These are phyloP conservation scores for Erythrobasidium hasegawianum DNA, from an alignment of 1,284 basidiomycete species.

Conservation along the genomic window DNA sequence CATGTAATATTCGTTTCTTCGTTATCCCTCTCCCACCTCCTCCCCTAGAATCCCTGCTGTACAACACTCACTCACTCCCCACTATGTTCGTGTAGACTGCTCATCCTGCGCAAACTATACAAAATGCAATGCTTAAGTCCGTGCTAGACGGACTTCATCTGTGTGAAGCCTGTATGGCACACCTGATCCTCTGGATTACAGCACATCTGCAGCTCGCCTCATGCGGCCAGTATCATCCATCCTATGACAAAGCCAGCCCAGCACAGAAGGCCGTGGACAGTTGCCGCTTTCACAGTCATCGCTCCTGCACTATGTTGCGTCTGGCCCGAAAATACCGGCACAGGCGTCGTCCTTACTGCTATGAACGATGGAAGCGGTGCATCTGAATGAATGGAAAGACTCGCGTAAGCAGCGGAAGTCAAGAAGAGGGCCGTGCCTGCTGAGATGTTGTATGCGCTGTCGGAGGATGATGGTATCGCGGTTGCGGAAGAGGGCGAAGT, in stretches of 20 bases:
- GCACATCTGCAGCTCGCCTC: too few species aligned
- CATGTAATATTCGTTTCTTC: too few species aligned
- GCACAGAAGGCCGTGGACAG: background rate
- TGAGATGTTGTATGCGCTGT: background rate
- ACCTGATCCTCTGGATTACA: too few species aligned
- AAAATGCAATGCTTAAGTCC: too few species aligned
- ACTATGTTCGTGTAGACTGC: too few species aligned
- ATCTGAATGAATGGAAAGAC: constrained; percentile 15
- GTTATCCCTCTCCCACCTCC: too few species aligned
- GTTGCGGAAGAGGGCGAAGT: background rate
- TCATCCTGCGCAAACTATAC: too few species aligned
- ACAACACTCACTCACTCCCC: too few species aligned
- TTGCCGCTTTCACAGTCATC: background rate
- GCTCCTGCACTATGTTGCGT: background rate
- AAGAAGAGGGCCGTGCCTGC: constrained; percentile 5
- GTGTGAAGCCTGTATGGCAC: too few species aligned
- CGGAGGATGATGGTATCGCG: background rate
- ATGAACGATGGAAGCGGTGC: background rate
- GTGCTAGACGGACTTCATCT: too few species aligned
- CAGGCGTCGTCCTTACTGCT: background rate
- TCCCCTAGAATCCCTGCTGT: too few species aligned
- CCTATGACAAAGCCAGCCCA: background rate
- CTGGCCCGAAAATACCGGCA: background rate
- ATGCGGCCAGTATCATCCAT: background rate
- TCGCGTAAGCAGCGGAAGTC: constrained; percentile 11